Base-by-base conservation (phyloP, 2,329 filamentous ascomycete genomes). In the Sphaerostilbella broomeana region DNA sequence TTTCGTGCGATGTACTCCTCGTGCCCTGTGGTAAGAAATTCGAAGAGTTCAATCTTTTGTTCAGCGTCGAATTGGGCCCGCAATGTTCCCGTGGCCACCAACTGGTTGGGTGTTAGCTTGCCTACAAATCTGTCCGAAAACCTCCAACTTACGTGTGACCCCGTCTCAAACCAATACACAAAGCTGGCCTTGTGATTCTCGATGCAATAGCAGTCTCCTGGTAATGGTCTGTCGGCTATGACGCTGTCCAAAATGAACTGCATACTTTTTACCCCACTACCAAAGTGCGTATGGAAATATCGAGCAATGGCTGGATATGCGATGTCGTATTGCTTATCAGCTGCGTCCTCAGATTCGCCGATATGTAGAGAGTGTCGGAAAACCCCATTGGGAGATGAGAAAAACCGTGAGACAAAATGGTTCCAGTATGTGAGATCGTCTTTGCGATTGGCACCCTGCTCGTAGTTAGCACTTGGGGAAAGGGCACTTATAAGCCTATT, bases 231-330 rank as follows among this genome's bases (percentile, higher is more conserved):
- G 47, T 82, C 77, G 0, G 62, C 62, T 2, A 66, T 70, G 2
- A 70, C 69, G 53, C 78, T 81, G 51, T 94, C 88, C 52, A 94
- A 74, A 16, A 88, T 78, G 57, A 97, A 75, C 58, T 95, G 87
- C 51, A 97, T 86, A 39, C 81, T 86, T 51, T 77, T 83, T 40
- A 95, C 81, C 6, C 88, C 89, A 45, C 86, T 90, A 42, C 83
- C 81, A 57, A 92, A 95, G 53, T 94, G 84, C 0, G 86, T 89
- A 52, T 84, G 79, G 58, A 95, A 95, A 61, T 92, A 97, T 53
- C 90, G 80, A 22, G 90, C 79, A 31, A 98, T 70, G 1, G 85
- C 85, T 4, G 88, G 77, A 43, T 78, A 86, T 3, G 82, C 77
- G 34, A 97, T 87, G 58, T 95, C 89, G 53, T 89, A 95, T 53